Percentiles rank a stretch among this genome's conserved stretches.
phyloP scores from a whole-genome alignment of 805 yeast genomes.

The Metschnikowia lunata region DNA sequence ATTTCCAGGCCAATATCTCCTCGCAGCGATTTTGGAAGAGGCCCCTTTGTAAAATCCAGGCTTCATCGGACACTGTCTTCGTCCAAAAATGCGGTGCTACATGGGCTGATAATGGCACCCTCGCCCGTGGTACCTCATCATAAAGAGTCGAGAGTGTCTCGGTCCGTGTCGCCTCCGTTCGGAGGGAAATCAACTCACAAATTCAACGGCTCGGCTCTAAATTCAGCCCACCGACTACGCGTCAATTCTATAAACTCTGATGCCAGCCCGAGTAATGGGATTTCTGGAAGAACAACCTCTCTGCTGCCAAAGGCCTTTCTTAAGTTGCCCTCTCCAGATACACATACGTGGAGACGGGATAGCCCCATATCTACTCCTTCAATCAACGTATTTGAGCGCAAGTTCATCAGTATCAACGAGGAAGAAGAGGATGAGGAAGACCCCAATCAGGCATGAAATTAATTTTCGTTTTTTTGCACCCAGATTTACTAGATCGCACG shows the following conservation, averaged over 20 bases:
- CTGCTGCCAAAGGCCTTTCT: not conserved
- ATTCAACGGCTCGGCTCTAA: not conserved
- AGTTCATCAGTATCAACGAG: slow-evolving; percentile 9
- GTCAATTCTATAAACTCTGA: not conserved
- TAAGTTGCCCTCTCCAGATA: slow-evolving; percentile 5
- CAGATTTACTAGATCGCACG: not conserved
- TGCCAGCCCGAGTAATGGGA: not conserved
- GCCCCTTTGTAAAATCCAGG: not conserved
- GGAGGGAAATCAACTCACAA: not conserved
- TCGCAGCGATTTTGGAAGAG: slow-evolving; percentile 2
- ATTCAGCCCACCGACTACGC: not conserved
- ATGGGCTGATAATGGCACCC: slow-evolving; percentile 7
- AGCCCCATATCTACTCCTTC: slow-evolving; percentile 3
- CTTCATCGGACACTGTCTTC: not conserved
- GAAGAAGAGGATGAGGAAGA: slow-evolving; percentile 9
- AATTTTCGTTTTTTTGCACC: slow-evolving; percentile 9
- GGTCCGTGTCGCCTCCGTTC: slow-evolving; percentile 10
- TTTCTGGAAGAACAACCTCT: not conserved
- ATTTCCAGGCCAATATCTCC: slow-evolving; percentile 4
- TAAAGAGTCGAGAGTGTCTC: not conserved
- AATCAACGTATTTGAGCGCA: slow-evolving; percentile 7
- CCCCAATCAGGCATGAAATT: not conserved
- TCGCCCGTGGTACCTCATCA: slow-evolving; percentile 7
- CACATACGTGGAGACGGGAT: slow-evolving; percentile 9
- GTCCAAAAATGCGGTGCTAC: not conserved